phyloP scores from a whole-genome alignment of 306 rosid genomes.

The Citrullus mucosospermus region DNA sequence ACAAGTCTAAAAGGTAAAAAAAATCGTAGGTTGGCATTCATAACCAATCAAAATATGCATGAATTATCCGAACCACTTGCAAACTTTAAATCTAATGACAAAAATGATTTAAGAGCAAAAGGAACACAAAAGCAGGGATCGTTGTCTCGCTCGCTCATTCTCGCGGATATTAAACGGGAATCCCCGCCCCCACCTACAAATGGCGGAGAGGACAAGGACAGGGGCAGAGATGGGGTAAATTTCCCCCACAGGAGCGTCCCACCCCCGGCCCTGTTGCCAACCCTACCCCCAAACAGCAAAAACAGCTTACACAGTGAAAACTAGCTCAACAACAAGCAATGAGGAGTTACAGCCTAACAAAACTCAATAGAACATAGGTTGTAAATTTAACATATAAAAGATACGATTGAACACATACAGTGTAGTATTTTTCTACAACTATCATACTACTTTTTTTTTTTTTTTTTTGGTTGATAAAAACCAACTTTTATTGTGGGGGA shows the following conservation, averaged over 20 bases:
- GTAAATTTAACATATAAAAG: neutral
- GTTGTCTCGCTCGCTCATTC: too few species aligned
- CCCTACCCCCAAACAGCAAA: neutral
- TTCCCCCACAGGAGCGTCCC: too few species aligned
- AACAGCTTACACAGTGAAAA: neutral
- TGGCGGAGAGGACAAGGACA: too few species aligned
- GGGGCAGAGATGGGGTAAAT: too few species aligned
- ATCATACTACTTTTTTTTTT: neutral
- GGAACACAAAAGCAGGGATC: neutral
- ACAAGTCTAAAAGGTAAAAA: neutral
- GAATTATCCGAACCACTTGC: neutral
- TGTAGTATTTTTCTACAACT: neutral
- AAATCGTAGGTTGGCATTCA: neutral
- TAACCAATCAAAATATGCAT: neutral
- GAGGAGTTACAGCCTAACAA: neutral
- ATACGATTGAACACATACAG: neutral
- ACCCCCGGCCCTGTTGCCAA: too few species aligned
- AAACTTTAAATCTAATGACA: neutral
- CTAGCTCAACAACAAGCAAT: neutral
- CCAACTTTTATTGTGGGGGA: too few species aligned
- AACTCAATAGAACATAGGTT: neutral
- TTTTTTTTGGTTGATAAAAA: too few species aligned
- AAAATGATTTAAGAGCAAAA: neutral
- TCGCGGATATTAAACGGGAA: too few species aligned
- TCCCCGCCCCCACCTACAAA: too few species aligned